phyloP scores from a whole-genome alignment of 108 stramenopile species.

The Skeletonema marinoi region DNA sequence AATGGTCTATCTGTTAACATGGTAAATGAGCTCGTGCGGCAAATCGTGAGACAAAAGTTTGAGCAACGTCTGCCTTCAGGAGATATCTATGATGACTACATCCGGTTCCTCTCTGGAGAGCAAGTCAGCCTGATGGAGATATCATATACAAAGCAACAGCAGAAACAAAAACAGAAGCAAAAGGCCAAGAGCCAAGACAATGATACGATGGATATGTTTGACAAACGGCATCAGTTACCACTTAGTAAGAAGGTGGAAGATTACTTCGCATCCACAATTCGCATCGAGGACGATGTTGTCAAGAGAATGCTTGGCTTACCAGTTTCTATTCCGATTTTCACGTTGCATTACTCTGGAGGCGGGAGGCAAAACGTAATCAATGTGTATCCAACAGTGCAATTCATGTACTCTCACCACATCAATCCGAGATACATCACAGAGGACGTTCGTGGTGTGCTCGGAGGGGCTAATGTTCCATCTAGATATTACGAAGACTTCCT shows the following conservation, averaged over 20 bases:
- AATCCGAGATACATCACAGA: slow-evolving; percentile 46
- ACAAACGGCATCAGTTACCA: slow-evolving; percentile 35
- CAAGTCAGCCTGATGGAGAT: slow-evolving; percentile 60
- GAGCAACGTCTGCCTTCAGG: slow-evolving; percentile 45
- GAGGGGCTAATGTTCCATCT: neutral
- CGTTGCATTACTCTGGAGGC: slow-evolving; percentile 30
- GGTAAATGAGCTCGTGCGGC: slow-evolving; percentile 33
- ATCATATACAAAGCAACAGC: slow-evolving; percentile 63
- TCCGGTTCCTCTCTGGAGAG: slow-evolving; percentile 54
- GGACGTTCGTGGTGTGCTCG: slow-evolving; percentile 29
- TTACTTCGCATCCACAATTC: slow-evolving; percentile 33
- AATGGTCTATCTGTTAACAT: slow-evolving; percentile 22
- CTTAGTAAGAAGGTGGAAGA: slow-evolving; percentile 17
- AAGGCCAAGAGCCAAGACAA: slow-evolving; percentile 57
- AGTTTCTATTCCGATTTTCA: slow-evolving; percentile 48
- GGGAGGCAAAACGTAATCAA: slow-evolving; percentile 37
- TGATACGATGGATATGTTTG: slow-evolving; percentile 59
- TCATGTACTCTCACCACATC: slow-evolving; percentile 59
- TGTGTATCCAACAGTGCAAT: slow-evolving; percentile 58
- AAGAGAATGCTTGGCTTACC: slow-evolving; percentile 36
- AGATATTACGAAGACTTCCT: slow-evolving; percentile 35
- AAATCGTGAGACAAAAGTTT: slow-evolving; percentile 54
- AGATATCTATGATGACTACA: slow-evolving; percentile 54
- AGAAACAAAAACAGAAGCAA: slow-evolving; percentile 66
- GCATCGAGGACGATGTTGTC: slow-evolving; percentile 17